phyloP scores from a whole-genome alignment of 2,329 filamentous ascomycete species.

The Cladosporium sp. region DNA sequence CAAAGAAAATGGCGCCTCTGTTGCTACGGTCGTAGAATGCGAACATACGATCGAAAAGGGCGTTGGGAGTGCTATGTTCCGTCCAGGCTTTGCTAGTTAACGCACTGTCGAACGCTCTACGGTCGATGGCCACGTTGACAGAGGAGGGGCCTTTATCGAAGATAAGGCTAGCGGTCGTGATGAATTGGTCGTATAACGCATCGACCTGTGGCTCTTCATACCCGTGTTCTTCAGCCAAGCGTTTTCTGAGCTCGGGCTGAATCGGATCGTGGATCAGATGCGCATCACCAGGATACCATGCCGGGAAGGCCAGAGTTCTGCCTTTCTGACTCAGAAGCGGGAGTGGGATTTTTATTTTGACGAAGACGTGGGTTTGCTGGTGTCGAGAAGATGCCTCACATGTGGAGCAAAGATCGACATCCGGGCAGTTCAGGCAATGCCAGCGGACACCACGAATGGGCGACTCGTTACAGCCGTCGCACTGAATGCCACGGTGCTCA shows the following conservation, averaged over 20 bases:
- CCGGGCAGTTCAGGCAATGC: constrained; percentile 89
- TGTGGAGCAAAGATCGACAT: constrained; percentile 91
- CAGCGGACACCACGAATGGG: constrained; percentile 91
- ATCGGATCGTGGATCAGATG: constrained; percentile 64
- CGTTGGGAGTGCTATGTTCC: constrained; percentile 75
- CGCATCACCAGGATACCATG: constrained; percentile 87
- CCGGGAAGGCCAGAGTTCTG: constrained; percentile 55
- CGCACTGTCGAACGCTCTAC: constrained; percentile 86
- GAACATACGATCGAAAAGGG: constrained; percentile 95
- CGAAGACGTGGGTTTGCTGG: constrained; percentile 89
- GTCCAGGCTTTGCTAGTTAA: constrained; percentile 58
- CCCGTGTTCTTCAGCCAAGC: constrained; percentile 43
- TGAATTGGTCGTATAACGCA: constrained; percentile 95
- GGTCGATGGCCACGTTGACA: constrained; percentile 78
- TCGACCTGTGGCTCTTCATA: constrained; percentile 83
- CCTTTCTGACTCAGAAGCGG: constrained; percentile 74
- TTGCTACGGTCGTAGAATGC: constrained; percentile 90
- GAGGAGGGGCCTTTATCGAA: constrained; percentile 77
- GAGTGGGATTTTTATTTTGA: constrained; percentile 87
- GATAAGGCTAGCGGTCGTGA: constrained; percentile 81
- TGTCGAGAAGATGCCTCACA: constrained; percentile 67
- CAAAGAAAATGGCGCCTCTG: constrained; percentile 84
- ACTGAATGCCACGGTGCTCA: constrained; percentile 86
- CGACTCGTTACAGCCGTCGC: constrained; percentile 80
- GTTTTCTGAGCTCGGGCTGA: constrained; percentile 61